These are phyloP conservation scores for Arabidopsis hybrid DNA, from an alignment of 441 rosid species.

Conservation along the genomic window DNA sequence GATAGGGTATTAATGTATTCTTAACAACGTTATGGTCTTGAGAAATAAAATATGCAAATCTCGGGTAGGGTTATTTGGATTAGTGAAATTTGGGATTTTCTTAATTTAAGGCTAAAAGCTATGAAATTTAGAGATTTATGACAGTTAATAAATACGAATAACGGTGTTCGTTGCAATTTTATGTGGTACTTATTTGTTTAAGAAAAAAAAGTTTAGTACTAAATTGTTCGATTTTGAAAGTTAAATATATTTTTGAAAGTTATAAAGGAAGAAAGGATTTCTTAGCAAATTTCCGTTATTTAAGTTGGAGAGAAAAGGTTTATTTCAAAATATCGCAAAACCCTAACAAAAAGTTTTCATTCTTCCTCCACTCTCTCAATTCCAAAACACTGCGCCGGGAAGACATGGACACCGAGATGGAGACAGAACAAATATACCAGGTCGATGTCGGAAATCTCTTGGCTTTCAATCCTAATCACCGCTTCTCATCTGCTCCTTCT, in stretches of 20 bases:
- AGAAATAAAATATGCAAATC: too few species aligned
- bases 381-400: constrained; percentile 30
- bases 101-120: too few species aligned
- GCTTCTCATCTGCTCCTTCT: constrained; percentile 60
- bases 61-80: too few species aligned
- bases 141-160: too few species aligned
- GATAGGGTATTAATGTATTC: too few species aligned
- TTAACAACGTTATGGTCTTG: too few species aligned
- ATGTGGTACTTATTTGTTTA: neutral
- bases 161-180: too few species aligned
- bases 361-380: constrained; percentile 22
- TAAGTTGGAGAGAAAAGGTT: constrained; percentile 8
- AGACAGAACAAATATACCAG: constrained; percentile 46
- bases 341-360: constrained; percentile 16
- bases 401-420: constrained; percentile 45
- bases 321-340: constrained; percentile 32
- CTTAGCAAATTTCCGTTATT: constrained; percentile 5
- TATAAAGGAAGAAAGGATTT: neutral
- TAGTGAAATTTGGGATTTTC: too few species aligned
- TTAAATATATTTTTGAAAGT: neutral
- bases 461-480: constrained; percentile 65
- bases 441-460: constrained; percentile 81
- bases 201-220: neutral
- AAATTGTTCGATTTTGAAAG: neutral
- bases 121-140: too few species aligned